Evolutionary conservation across 768 basidiomycete genomes (phyloP), one percentile per base, ranked within the genome.

Genomic region (Nevesoporus exiguus): DNA sequence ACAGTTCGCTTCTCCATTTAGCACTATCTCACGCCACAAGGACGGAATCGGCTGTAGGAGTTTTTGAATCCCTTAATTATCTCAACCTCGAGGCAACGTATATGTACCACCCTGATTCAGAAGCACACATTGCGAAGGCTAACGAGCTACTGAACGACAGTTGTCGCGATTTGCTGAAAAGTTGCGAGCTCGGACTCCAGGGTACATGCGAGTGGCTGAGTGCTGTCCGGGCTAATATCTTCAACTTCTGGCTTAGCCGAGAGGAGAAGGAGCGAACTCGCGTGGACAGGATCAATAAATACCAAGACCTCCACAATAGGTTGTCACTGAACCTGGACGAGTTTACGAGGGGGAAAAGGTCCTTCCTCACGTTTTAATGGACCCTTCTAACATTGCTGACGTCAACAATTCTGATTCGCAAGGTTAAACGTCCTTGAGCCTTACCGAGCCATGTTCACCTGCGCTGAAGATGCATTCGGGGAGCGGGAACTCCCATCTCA

Each of bases 11-110:
- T 19, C 63, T 77, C 36, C 74, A 75, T 47, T 51, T 75, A 6
- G 66, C 78, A 0, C 56, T 74, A 17, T 63, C 67, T 27, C 71
- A 61, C 27, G 55, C 59, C 8, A 55, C 63, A 30, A 73, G 68
- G 57, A 60, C 58, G 21, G 84, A 88, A 60, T 70, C 76, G 27
- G 79, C 79, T 0, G 88, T 90, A 0, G 88, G 86, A 2, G 81
- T 87, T 15, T 90, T 90, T 54, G 88, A 90, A 71, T 80, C 80
- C 2, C 82, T 88, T 60, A 70, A 80, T 33, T 90, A 88, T 64
- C 71, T 88, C 52, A 80, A 88, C 57, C 71, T 90, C 2, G 87
- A 90, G 64, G 77, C 80, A 27, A 78, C 69, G 29, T 68, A 78
- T 36, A 67, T 84, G 33, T 66, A 70, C 31, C 82, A 85, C 53